These are phyloP conservation scores for Rhizopus stolonifer DNA, from an alignment of 371 early-diverging fungal species.

Conservation along the genomic window DNA sequence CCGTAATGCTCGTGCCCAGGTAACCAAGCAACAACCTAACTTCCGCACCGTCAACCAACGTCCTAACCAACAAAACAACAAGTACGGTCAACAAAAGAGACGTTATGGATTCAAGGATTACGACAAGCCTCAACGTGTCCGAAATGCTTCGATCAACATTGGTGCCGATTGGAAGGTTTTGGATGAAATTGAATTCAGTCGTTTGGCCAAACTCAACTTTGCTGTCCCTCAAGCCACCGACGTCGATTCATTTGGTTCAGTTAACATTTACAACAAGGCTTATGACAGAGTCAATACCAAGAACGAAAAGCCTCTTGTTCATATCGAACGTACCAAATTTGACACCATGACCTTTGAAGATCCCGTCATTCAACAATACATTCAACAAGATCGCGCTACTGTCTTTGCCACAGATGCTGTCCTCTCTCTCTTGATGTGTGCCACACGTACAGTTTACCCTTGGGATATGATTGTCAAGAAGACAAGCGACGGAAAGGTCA, in stretches of 20 bases:
- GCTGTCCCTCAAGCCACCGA: slow-evolving; percentile 77
- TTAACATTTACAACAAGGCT: slow-evolving; percentile 78
- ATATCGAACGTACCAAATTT: slow-evolving; percentile 67
- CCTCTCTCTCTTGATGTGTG: slow-evolving; percentile 90
- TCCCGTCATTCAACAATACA: slow-evolving; percentile 71
- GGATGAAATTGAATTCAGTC: slow-evolving; percentile 93
- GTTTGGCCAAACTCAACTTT: slow-evolving; percentile 82
- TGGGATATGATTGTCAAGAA: slow-evolving; percentile 96
- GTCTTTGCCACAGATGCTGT: slow-evolving; percentile 93
- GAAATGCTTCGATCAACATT: slow-evolving; percentile 88
- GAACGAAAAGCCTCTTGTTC: slow-evolving; percentile 74
- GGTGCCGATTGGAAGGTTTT: slow-evolving; percentile 89
- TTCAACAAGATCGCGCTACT: slow-evolving; percentile 64
- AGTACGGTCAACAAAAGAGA: slow-evolving; percentile 51
- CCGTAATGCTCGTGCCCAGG: slow-evolving; percentile 37
- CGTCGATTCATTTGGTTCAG: slow-evolving; percentile 65
- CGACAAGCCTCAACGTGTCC: slow-evolving; percentile 69
- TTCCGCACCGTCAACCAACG: slow-evolving; percentile 49
- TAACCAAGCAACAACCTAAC: slow-evolving; percentile 23
- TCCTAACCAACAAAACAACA: slow-evolving; percentile 35
- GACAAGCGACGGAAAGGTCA: slow-evolving; percentile 74
- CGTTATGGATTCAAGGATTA: slow-evolving; percentile 55
- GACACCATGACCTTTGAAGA: slow-evolving; percentile 84
- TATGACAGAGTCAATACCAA: slow-evolving; percentile 87
- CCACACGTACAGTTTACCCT: slow-evolving; percentile 88